Conservation (phyloP, 345 rosid genomes). For the Chamaenerion angustifolium region DNA sequence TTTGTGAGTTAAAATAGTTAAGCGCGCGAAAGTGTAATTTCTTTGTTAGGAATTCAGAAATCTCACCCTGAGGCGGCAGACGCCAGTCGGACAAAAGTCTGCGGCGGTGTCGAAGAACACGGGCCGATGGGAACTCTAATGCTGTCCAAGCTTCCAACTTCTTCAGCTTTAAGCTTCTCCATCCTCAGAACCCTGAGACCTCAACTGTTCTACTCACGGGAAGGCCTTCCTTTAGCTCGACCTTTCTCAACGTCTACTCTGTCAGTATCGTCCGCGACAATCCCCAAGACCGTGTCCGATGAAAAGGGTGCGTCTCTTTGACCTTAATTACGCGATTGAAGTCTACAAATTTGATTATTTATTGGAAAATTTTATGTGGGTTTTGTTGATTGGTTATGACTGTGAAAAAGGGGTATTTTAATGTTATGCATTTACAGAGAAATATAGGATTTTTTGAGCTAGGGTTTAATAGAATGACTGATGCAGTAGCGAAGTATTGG, state of each 20-base stretch:
- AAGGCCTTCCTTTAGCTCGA: not conserved
- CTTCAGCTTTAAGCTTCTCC: slow-evolving; percentile 1
- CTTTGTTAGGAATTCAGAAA: no score
- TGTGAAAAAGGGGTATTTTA: no score
- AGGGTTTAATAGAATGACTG: slow-evolving; percentile 9
- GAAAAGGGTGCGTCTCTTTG: slow-evolving; percentile 1
- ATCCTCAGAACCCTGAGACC: slow-evolving; percentile 3
- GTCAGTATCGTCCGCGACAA: not conserved
- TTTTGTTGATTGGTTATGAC: not conserved
- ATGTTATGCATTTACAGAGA: no score
- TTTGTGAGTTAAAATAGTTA: no score
- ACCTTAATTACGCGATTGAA: not conserved
- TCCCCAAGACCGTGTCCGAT: not conserved
- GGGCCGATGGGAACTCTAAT: no score
- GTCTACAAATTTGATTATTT: not conserved
- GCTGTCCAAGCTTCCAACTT: no score
- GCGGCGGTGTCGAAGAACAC: no score
- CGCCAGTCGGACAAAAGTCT: no score
- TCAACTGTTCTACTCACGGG: not conserved
- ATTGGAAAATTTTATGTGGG: not conserved
- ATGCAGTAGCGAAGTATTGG: slow-evolving; percentile 56
- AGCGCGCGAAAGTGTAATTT: no score
- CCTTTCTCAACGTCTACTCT: not conserved
- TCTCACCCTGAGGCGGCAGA: no score
- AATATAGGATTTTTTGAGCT: no score